Evolutionary conservation across 169 alveolate species (phyloP), one percentile per base, ranked within the genome.

Genomic region (Plasmodium knowlesi): DNA sequence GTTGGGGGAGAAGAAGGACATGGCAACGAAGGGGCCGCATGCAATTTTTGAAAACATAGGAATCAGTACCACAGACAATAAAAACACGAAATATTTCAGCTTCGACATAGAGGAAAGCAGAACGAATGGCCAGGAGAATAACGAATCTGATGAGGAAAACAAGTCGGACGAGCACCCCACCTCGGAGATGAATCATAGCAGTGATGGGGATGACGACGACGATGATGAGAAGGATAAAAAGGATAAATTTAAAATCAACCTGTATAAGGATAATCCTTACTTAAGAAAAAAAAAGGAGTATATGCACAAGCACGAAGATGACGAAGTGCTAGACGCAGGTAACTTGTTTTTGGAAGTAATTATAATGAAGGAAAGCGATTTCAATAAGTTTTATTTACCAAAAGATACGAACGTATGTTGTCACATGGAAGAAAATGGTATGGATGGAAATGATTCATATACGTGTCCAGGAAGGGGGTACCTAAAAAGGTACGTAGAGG

Each of bases 381-480:
- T 91, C 83, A 91, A 81, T 82, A 78, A 39, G 57, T 72, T 22
- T 70, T 91, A 91, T 81, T 53, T 91, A 81, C 92, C 95, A n/a
- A 80, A 91, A 82, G 85, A 91, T 82, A 16, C 41, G 3, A 74
- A 91, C 54, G 78, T 91, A 3, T 91, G 95, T 67, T 91, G 95
- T 37, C 80, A 82, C 14, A 82, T 28, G 39, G 50, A 91, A 46
- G 85, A 30, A 72, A 50, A 8, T 4, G 92, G 92, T 2, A 54
- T 80, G 9, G 90, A 89, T 34, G 83, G 74, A 39, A 79, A 53
- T 89, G 83, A 80, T 16, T 14, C 46, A 57, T 91, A 81, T 30
- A 82, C 92, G 1, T 91, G 95, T 81, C 95, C 95, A 37, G 95
- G 92, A 10, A 91, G 83, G 73, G 95, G 95, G 16, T 91, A 91